phyloP scores from a whole-genome alignment of 345 rosid species.

The Garcia nutans region DNA sequence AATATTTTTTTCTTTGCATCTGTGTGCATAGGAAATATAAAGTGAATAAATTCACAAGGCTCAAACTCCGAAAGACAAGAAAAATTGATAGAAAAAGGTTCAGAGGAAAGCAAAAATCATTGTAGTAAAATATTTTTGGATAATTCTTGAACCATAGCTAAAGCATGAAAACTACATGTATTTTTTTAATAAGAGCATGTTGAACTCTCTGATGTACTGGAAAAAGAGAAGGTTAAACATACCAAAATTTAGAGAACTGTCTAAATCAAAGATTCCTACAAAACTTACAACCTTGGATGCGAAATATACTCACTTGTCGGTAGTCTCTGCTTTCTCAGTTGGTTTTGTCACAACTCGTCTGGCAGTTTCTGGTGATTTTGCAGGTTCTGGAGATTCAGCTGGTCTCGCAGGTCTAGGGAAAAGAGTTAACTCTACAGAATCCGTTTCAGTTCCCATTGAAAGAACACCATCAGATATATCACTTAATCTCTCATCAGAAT shows the following conservation, averaged over 20 bases:
- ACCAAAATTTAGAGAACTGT: not conserved
- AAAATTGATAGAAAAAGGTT: not conserved
- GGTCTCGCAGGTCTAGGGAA: slow-evolving; percentile 56
- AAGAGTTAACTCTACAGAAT: slow-evolving; percentile 73
- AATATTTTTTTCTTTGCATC: not conserved
- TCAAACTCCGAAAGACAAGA: not conserved
- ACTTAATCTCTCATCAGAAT: slow-evolving; percentile 82
- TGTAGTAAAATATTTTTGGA: not conserved
- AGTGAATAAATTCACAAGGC: not conserved
- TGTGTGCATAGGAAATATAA: not conserved
- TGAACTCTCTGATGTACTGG: too few species aligned
- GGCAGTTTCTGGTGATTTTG: slow-evolving; percentile 9
- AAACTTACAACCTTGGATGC: not conserved
- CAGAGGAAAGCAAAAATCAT: not conserved
- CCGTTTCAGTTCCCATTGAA: slow-evolving; percentile 93
- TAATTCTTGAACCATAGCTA: not conserved
- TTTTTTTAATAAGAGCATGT: too few species aligned
- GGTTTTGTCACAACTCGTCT: slow-evolving; percentile 26
- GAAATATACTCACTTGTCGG: slow-evolving; percentile 52
- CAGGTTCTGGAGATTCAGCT: not conserved
- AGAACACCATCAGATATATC: slow-evolving; percentile 90
- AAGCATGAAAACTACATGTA: not conserved
- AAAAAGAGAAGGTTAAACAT: not conserved
- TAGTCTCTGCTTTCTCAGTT: slow-evolving; percentile 15
- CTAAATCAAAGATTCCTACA: not conserved